Evolutionary conservation across 495 filamentous ascomycete species (phyloP), one percentile per base, ranked within the genome.

Genomic region (Podospora anserina): DNA sequence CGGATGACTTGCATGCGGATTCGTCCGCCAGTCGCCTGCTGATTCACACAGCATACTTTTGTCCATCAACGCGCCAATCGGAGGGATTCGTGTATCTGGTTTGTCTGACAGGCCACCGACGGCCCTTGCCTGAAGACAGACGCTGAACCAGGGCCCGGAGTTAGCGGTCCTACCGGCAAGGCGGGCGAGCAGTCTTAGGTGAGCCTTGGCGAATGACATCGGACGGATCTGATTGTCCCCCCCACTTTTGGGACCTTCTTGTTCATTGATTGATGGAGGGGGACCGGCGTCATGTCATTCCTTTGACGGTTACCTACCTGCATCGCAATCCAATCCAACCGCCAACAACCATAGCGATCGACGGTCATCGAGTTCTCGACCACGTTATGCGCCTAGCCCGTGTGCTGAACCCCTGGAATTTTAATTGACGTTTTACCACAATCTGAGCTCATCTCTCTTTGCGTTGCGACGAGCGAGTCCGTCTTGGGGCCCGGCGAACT

Each of bases 121-220:
- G 23, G 30, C 30, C 30, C 30, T 32, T 32, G 30, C 39, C 13
- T 49, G 15, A 49, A 58, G 23, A 20, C 56, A 18, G 23, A 16
- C 26, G 5, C 59, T 13, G 27, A 13, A 26, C 23, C 34, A 55
- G 16, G 53, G 44, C 56, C 20, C 65, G 65, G 65, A 67, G 56
- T 67, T 67, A 67, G 62, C 65, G 65, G 65, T 32, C n/a, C 65
- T 67, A 61, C 64, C 23, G 26, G 64, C 9, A 27, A 27, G 26
- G 59, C 59, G 26, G 23, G 9, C 20, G 9, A 59, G 26, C 19
- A 23, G 59, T 32, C 30, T 23, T 49, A 49, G 39, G 39, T 49
- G 39, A 49, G 39, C 39, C 39, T 49, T 49, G 39, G 39, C 39
- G 39, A 49, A 49, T 18, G 39, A 49, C 13, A 49, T 49, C 39